phyloP scores from a whole-genome alignment of 495 filamentous ascomycete species.

The Aspergillus campestris region DNA sequence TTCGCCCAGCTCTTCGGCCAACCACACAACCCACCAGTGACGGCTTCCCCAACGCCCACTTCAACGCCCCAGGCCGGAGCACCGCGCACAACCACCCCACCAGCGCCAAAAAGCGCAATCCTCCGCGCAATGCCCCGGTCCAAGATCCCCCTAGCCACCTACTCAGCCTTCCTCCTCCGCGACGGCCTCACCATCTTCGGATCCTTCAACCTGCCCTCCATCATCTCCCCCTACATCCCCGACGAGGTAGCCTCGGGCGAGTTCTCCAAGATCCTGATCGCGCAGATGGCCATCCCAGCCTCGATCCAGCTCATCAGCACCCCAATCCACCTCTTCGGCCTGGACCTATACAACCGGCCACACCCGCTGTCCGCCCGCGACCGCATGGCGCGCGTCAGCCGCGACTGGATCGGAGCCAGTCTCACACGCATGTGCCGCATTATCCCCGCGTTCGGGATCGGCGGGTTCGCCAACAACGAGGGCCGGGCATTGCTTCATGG shows the following conservation, averaged over 20 bases:
- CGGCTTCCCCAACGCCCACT: constrained; percentile 17
- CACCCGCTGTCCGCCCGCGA: constrained; percentile 36
- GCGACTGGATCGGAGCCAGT: constrained; percentile 67
- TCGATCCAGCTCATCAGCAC: constrained; percentile 74
- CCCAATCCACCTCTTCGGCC: constrained; percentile 71
- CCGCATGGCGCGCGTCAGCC: constrained; percentile 52
- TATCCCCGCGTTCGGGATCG: constrained; percentile 83
- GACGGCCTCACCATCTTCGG: constrained; percentile 85
- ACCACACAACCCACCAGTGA: constrained; percentile 30
- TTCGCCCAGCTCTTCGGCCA: constrained; percentile 38
- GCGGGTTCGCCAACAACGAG: constrained; percentile 73
- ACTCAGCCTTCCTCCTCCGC: constrained; percentile 62
- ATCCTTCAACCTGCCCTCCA: constrained; percentile 69
- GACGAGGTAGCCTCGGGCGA: constrained; percentile 29
- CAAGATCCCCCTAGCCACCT: constrained; percentile 39
- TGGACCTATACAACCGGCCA: constrained; percentile 75
- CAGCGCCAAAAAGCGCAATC: constrained; percentile 17
- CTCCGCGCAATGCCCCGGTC: constrained; percentile 33
- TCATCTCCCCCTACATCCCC: constrained; percentile 26
- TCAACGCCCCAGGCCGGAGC: constrained; percentile 11
- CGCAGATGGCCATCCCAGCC: constrained; percentile 71
- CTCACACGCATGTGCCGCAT: constrained; percentile 74
- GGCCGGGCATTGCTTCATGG: constrained; percentile 28
- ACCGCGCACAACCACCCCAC: constrained; percentile 33
- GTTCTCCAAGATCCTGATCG: constrained; percentile 37